Conservation (phyloP, 768 basidiomycete species). For the Hericium rajendrae region DNA sequence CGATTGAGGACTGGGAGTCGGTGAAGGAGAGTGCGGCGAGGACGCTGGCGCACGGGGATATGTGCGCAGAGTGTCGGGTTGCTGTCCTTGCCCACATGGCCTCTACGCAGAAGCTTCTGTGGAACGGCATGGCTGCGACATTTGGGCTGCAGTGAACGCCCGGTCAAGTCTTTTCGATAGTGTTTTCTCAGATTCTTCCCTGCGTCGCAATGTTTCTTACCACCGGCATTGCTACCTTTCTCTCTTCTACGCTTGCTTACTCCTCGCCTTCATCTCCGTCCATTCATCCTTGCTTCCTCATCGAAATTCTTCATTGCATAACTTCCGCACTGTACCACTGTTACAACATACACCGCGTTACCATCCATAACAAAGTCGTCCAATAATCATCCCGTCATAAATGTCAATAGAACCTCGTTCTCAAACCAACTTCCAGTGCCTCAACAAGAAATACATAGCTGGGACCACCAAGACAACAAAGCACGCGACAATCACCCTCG, state of each 20-base stretch:
- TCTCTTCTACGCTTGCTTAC: no score
- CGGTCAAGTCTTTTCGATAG: not conserved
- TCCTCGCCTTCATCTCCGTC: no score
- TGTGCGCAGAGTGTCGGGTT: constrained; percentile 7
- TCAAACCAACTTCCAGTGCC: constrained; percentile 24
- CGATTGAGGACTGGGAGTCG: not conserved
- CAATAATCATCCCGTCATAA: not conserved
- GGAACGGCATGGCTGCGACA: constrained; percentile 1
- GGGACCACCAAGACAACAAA: constrained; percentile 31
- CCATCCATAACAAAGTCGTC: not conserved
- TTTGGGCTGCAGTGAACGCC: not conserved
- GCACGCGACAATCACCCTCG: constrained; percentile 33
- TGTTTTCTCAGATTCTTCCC: not conserved
- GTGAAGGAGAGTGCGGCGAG: not conserved
- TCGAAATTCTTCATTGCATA: not conserved
- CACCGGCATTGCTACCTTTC: no score
- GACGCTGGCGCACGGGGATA: no score
- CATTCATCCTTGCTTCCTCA: no score
- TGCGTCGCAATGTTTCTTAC: no score
- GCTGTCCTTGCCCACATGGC: constrained; percentile 1
- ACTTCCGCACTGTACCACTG: not conserved
- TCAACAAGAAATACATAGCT: constrained; percentile 31
- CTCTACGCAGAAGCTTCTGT: constrained; percentile 2
- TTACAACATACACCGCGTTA: not conserved
- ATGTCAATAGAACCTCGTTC: not conserved